phyloP scores from a whole-genome alignment of 768 basidiomycete genomes.

The Lactarius evosmus region DNA sequence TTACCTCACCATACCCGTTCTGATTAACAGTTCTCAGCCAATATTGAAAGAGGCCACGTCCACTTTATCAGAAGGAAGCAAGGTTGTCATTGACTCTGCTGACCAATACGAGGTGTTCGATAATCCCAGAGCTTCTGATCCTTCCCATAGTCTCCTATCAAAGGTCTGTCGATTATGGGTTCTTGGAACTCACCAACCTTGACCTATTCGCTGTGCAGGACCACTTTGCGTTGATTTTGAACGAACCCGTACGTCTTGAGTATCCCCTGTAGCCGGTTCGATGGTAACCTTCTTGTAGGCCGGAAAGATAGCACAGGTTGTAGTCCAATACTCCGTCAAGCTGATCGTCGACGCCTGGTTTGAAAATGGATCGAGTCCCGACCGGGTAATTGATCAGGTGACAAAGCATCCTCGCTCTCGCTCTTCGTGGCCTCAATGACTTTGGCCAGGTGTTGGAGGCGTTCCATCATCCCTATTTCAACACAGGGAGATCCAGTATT shows the following conservation, averaged over 20 bases:
- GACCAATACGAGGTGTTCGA: constrained; percentile 74
- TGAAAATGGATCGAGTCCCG: constrained; percentile 43
- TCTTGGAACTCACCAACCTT: background rate
- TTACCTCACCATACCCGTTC: background rate
- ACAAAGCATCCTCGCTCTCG: constrained; percentile 10
- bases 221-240: constrained; percentile 67
- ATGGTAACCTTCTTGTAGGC: constrained; percentile 35
- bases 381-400: constrained; percentile 46
- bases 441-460: constrained; percentile 49
- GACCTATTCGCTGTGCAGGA: constrained; percentile 41
- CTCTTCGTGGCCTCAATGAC: background rate
- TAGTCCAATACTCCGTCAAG: constrained; percentile 60
- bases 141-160: constrained; percentile 68
- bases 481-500: constrained; percentile 48
- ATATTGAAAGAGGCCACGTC: constrained; percentile 55
- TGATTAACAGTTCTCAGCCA: constrained; percentile 42
- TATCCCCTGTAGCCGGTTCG: background rate
- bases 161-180: constrained; percentile 39
- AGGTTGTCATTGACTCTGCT: constrained; percentile 63
- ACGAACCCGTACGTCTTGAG: constrained; percentile 46
- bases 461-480: constrained; percentile 71
- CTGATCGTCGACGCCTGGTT: constrained; percentile 59
- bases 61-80: constrained; percentile 58
- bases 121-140: constrained; percentile 63
- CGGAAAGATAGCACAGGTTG: constrained; percentile 64